Base-by-base conservation (phyloP, 495 filamentous ascomycete species). In the Xylaria venustula region DNA sequence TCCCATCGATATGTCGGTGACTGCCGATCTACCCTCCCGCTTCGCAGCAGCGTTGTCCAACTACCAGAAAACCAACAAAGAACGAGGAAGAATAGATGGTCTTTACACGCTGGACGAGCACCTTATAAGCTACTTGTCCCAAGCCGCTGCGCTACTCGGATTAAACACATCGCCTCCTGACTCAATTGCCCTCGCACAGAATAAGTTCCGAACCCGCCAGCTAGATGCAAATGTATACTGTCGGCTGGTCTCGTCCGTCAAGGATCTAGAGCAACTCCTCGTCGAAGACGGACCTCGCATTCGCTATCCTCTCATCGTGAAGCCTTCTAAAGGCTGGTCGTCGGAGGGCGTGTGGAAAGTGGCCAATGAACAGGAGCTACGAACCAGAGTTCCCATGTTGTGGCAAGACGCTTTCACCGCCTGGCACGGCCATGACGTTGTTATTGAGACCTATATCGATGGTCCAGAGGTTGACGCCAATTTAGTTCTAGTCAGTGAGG, bases 391-490 rank as follows among this genome's bases (percentile, higher is more conserved):
- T 5, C 7, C 23, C 7, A 54, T 66, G 50, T 48, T 65, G 15
- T 62, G 60, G 17, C 45, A 65, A 17, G 65, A 71, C 54, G 61
- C 56, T 0, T 30, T 54, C 25, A 60, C 65, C 0, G 50, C 65
- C 17, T 54, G 47, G n/a, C 49, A 37, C 14, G 64, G 56, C 60
- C 68, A 60, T 7, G 61, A 61, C 14, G 64, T 70, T 9, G 54
- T 72, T 32, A 34, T 73, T 6, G 71, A 73, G 51, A 17, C 41
- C 40, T 79, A 67, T 51, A 50, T 70, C 25, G 68, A 67, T 30
- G 77, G 78, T 0, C 78, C 78, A 2, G 78, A 81, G 54, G 68
- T 81, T 1, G 78, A 81, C 53, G 71, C 66, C 54, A 80, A 80
- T 61, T 62, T 80, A 19, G 71, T 75, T 0, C 57, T 81, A 5